Conservation (phyloP, 2,329 filamentous ascomycete species). For the Paracorniculantispora psalliotae region DNA sequence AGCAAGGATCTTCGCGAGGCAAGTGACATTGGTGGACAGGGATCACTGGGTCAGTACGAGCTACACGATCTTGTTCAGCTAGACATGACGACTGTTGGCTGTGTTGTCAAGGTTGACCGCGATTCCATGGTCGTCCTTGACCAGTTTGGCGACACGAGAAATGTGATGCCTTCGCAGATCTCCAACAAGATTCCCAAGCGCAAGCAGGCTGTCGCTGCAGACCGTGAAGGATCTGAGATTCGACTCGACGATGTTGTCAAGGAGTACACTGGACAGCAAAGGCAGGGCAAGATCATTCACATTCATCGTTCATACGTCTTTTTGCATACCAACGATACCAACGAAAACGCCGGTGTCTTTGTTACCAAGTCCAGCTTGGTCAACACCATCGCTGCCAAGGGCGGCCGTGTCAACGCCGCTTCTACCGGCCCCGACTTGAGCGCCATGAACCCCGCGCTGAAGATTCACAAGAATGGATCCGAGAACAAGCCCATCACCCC, state of each 20-base stretch:
- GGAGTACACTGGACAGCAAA: conserved; percentile 79
- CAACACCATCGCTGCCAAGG: conserved; percentile 88
- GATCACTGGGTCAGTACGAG: conserved; percentile 80
- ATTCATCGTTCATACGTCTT: conserved; percentile 93
- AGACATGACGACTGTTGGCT: conserved; percentile 86
- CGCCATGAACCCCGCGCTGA: conserved; percentile 88
- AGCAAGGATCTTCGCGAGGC: conserved; percentile 95
- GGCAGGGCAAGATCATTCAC: conserved; percentile 85
- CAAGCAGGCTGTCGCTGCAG: conserved; percentile 82
- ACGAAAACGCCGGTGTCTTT: conserved; percentile 85
- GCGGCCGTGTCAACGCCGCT: conserved; percentile 65
- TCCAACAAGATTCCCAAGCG: conserved; percentile 81
- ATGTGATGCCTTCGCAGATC: conserved; percentile 85
- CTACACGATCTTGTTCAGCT: conserved; percentile 93
- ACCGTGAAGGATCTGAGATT: conserved; percentile 90
- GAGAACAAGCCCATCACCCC: conserved; percentile 52
- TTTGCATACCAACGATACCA: conserved; percentile 75
- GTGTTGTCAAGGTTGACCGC: conserved; percentile 90
- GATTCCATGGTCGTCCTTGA: conserved; percentile 88
- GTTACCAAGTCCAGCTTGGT: conserved; percentile 83
- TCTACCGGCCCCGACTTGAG: conserved; percentile 69
- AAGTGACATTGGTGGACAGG: conserved; percentile 82
- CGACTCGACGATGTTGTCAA: conserved; percentile 87
- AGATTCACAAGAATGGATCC: conserved; percentile 57
- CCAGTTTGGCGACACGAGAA: conserved; percentile 78